A percentile compares a stretch with the other conserved stretches of the same genome.
phyloP scores from a whole-genome alignment of 2,329 filamentous ascomycete species.

The Cytospora schulzeri region DNA sequence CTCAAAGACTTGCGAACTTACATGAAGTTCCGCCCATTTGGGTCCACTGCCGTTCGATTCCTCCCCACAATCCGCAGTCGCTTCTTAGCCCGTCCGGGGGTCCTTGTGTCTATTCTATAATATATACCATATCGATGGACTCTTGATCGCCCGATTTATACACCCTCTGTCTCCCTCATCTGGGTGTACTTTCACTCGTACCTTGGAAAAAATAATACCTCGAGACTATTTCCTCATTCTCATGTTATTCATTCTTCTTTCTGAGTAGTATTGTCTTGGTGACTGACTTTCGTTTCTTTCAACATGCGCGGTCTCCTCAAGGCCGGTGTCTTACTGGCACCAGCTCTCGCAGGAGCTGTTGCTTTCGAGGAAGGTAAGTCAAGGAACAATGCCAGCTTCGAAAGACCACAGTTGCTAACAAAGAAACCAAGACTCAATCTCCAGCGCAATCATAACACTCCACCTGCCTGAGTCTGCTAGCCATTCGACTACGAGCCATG shows the following conservation, averaged over 20 bases:
- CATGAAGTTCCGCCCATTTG: constrained; percentile 3
- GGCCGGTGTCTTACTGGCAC: constrained; percentile 40
- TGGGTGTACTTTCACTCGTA: constrained; percentile 17
- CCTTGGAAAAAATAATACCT: not conserved
- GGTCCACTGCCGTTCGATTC: constrained; percentile 3
- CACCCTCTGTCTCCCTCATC: constrained; percentile 19
- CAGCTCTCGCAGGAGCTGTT: constrained; percentile 39
- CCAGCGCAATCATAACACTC: constrained; percentile 33
- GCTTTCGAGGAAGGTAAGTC: constrained; percentile 29
- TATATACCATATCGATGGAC: constrained; percentile 31
- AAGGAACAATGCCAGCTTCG: not conserved
- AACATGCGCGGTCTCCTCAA: constrained; percentile 40
- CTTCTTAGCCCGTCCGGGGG: constrained; percentile 4
- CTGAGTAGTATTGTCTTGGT: not conserved
- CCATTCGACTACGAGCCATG: not conserved
- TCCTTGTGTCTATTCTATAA: constrained; percentile 22
- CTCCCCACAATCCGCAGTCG: constrained; percentile 19
- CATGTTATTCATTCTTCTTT: not conserved
- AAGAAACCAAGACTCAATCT: constrained; percentile 27
- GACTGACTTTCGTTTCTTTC: constrained; percentile 6
- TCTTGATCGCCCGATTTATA: constrained; percentile 29
- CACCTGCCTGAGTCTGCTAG: constrained; percentile 30
- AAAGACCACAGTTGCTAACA: constrained; percentile 4
- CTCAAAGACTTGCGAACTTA: constrained; percentile 4
- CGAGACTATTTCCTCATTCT: not conserved